Percentiles rank a stretch among this genome's conserved stretches.
Evolutionary conservation across 2,329 filamentous ascomycete species (phyloP).

Genomic region (Neurospora sp.): DNA sequence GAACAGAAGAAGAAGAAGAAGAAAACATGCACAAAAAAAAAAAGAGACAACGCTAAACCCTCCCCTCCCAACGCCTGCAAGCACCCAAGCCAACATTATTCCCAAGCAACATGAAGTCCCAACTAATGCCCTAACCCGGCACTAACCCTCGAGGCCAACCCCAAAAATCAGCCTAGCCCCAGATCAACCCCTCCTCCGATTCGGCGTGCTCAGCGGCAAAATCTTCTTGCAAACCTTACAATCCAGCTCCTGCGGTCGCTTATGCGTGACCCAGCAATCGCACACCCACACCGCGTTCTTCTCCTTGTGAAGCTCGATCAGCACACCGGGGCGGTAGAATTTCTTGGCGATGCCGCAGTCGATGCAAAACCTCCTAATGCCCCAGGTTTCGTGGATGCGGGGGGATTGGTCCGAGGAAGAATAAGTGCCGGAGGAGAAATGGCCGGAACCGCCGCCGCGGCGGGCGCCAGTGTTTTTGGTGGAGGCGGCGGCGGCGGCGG

Average conservation of each 20-base stretch:
- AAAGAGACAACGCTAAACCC: neutral
- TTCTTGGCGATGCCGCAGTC: constrained; percentile 14
- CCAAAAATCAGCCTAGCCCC: neutral
- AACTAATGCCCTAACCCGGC: neutral
- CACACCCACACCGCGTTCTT: constrained; percentile 13
- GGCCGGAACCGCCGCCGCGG: neutral
- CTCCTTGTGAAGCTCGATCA: constrained; percentile 13
- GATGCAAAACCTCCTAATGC: constrained; percentile 15
- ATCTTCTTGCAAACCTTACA: neutral
- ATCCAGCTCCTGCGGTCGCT: neutral
- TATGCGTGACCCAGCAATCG: constrained; percentile 7
- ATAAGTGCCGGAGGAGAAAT: neutral
- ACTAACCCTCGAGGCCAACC: neutral
- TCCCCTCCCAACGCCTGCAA: neutral
- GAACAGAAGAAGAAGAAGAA: neutral
- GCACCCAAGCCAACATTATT: neutral
- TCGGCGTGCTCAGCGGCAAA: neutral
- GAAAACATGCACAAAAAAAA: neutral
- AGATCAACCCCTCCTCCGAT: neutral
- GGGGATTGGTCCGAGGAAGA: constrained; percentile 2
- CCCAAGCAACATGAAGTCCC: neutral
- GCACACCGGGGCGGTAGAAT: constrained; percentile 9
- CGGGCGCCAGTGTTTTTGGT: neutral
- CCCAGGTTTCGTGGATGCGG: constrained; percentile 10
- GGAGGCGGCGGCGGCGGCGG: neutral